Conservation (phyloP, 805 yeast species). For the Wickerhamiella occidentalis region DNA sequence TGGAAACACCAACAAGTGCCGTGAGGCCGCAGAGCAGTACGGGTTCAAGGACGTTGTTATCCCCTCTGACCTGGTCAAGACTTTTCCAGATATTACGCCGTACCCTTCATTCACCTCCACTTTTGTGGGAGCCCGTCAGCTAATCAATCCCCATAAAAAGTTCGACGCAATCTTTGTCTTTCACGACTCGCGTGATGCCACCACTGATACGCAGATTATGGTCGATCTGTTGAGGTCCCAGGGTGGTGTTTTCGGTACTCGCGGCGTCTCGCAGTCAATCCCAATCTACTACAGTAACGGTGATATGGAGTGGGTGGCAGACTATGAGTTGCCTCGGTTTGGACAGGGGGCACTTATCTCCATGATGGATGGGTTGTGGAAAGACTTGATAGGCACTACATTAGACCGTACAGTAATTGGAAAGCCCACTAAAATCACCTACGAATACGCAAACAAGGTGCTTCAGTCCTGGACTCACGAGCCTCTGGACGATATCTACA, state of each 20-base stretch:
- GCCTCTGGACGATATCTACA: conserved; percentile 47
- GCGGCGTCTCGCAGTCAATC: conserved; percentile 37
- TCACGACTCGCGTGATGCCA: conserved; percentile 78
- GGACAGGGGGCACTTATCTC: conserved; percentile 94
- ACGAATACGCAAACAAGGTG: conserved; percentile 69
- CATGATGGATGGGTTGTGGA: conserved; percentile 70
- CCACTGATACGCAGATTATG: conserved; percentile 83
- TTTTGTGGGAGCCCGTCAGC: conserved; percentile 41
- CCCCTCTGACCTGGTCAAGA: conserved; percentile 69
- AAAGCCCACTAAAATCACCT: conserved; percentile 81
- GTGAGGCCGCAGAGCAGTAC: conserved; percentile 70
- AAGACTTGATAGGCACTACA: conserved; percentile 74
- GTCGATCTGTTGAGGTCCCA: conserved; percentile 66
- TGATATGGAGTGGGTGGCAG: conserved; percentile 89
- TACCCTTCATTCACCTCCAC: conserved; percentile 69
- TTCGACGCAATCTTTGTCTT: conserved; percentile 79
- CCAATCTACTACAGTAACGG: conserved; percentile 80
- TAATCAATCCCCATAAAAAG: conserved; percentile 47
- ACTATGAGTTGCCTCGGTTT: conserved; percentile 67
- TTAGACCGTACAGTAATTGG: conserved; percentile 75
- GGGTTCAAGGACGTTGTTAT: conserved; percentile 77
- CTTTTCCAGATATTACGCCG: conserved; percentile 81
- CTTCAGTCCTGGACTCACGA: conserved; percentile 47
- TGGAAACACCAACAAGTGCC: conserved; percentile 78
- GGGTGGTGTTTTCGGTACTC: conserved; percentile 74